These are phyloP conservation scores for Schizophyllum amplum DNA, from an alignment of 1,284 basidiomycete genomes.

Conservation along the genomic window DNA sequence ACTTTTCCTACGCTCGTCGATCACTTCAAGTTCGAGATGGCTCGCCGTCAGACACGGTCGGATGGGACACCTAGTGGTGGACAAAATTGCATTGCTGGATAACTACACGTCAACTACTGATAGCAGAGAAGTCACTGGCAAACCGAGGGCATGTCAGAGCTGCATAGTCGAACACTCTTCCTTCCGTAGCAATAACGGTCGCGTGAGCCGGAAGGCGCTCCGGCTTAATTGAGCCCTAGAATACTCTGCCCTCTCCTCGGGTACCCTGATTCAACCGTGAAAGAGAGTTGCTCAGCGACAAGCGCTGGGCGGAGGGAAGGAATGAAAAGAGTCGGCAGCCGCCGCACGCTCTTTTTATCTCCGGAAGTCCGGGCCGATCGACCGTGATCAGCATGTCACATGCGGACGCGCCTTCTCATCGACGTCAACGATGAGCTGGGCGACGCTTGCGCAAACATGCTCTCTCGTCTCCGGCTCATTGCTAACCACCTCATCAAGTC, in stretches of 20 bases:
- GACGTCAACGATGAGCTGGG: neutral
- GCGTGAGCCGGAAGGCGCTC: slow-evolving; percentile 48
- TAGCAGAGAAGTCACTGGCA: neutral
- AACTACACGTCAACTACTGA: too few species aligned
- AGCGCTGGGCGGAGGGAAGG: slow-evolving; percentile 1
- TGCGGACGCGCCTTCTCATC: neutral
- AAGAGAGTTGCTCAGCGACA: slow-evolving; percentile 29
- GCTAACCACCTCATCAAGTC: slow-evolving; percentile 28
- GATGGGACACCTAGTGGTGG: too few species aligned
- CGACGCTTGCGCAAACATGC: slow-evolving; percentile 19
- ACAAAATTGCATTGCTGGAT: too few species aligned
- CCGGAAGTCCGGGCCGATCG: neutral
- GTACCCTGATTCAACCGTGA: slow-evolving; percentile 39
- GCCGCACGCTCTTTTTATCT: neutral
- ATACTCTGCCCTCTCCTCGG: slow-evolving; percentile 33
- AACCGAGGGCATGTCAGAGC: slow-evolving; percentile 39
- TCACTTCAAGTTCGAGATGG: too few species aligned
- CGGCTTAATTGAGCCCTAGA: slow-evolving; percentile 70
- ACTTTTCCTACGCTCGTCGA: too few species aligned
- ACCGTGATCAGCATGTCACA: neutral
- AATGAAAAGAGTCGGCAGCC: neutral
- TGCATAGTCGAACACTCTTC: slow-evolving; percentile 70
- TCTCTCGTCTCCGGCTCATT: slow-evolving; percentile 29
- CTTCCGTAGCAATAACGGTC: slow-evolving; percentile 35
- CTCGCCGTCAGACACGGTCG: too few species aligned